Conservation (phyloP, 164 flowering plant genomes). For the Brasenia schreberi region DNA sequence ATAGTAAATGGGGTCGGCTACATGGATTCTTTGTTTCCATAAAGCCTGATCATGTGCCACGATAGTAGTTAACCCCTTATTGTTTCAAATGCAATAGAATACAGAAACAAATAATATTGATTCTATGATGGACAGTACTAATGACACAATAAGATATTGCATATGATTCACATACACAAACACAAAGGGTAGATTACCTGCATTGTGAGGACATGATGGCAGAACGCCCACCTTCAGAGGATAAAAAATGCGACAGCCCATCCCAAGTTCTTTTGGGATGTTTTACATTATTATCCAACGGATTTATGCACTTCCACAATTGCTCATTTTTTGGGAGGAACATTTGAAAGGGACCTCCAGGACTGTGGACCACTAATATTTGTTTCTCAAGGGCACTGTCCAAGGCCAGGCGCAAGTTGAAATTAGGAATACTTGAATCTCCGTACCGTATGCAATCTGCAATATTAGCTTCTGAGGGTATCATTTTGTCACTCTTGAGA, state of each 20-base stretch:
- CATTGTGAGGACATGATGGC: slow-evolving; percentile 47
- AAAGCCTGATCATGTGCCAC: too few species aligned
- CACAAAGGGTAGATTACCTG: slow-evolving; percentile 32
- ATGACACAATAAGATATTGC: too few species aligned
- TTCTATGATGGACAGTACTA: too few species aligned
- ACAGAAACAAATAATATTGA: too few species aligned
- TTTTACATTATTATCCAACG: slow-evolving; percentile 37
- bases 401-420: slow-evolving; percentile 55
- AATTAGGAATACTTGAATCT: slow-evolving; percentile 36
- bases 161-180: background rate
- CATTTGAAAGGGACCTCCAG: slow-evolving; percentile 34
- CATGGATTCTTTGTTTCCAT: too few species aligned
- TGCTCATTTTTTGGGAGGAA: slow-evolving; percentile 48
- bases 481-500: slow-evolving; percentile 53
- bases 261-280: slow-evolving; percentile 54
- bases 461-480: slow-evolving; percentile 72
- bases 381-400: slow-evolving; percentile 54
- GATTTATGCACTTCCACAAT: slow-evolving; percentile 76
- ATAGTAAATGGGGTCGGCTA: too few species aligned
- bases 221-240: slow-evolving; percentile 46
- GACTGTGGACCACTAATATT: slow-evolving; percentile 38
- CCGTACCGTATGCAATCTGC: slow-evolving; percentile 63
- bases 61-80: too few species aligned
- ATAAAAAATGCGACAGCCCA: slow-evolving; percentile 37
- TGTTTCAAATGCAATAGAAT: too few species aligned